Evolutionary conservation across 345 rosid species (phyloP).

Genomic region (Eucalyptus shirleyi): DNA sequence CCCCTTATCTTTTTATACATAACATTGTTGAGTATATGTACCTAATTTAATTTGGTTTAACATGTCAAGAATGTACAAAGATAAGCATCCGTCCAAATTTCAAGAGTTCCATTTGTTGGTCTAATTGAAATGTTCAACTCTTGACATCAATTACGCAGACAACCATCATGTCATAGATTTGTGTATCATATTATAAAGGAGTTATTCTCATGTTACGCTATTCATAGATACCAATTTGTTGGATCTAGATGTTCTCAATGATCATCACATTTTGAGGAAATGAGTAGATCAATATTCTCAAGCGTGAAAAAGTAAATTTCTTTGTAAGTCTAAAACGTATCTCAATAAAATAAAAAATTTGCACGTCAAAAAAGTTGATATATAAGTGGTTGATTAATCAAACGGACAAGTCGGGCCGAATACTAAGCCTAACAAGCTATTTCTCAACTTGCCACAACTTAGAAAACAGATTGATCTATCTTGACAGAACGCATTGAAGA

Average conservation of each 20-base stretch:
- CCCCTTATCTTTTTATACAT: neutral
- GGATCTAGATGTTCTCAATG: neutral
- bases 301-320: neutral
- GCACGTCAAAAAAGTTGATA: too few species aligned
- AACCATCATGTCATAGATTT: rapidly evolving
- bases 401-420: neutral
- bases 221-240: neutral
- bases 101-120: neutral
- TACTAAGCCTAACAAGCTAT: neutral
- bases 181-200: rapidly evolving
- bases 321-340: rapidly evolving
- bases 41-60: neutral
- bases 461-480: neutral
- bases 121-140: neutral
- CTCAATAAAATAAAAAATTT: too few species aligned
- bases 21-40: neutral
- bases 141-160: neutral
- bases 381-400: too few species aligned
- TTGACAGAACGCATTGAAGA: neutral
- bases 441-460: rapidly evolving
- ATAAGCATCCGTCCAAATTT: neutral
- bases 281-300: neutral
- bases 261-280: neutral
- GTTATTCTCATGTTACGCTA: rapidly evolving
- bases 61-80: neutral